Evolutionary conservation across 2,329 filamentous ascomycete species (phyloP).

Genomic region (Hypoxylon sp.): DNA sequence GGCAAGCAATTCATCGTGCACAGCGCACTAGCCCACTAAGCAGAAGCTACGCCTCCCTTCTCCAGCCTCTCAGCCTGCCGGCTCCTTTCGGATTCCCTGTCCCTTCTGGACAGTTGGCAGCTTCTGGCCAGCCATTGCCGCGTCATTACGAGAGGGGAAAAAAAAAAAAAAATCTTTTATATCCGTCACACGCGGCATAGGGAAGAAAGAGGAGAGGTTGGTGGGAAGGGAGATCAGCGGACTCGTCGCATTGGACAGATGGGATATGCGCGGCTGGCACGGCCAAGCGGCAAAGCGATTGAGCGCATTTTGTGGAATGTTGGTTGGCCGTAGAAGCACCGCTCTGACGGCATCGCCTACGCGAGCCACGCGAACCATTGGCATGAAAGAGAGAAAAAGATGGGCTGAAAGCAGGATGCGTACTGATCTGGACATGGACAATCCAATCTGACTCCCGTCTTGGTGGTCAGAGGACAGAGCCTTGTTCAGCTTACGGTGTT

Average conservation of each 20-base stretch:
- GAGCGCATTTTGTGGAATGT: neutral
- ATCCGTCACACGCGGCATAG: too few species aligned
- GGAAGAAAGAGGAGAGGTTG: neutral
- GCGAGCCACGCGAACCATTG: conserved; percentile 12
- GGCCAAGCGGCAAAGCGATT: neutral
- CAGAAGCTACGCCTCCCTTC: too few species aligned
- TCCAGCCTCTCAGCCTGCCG: too few species aligned
- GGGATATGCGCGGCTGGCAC: neutral
- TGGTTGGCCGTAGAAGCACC: neutral
- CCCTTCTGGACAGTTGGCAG: too few species aligned
- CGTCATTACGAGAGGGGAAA: neutral
- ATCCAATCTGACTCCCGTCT: conserved; percentile 1
- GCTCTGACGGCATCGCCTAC: conserved; percentile 7
- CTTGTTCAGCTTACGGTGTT: conserved; percentile 5
- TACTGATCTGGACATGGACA: conserved; percentile 2
- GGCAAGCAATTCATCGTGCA: too few species aligned
- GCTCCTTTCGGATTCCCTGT: too few species aligned
- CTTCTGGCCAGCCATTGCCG: too few species aligned
- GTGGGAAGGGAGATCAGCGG: neutral
- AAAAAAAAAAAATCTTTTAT: neutral
- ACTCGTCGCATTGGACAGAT: too few species aligned
- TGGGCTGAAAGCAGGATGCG: conserved; percentile 23
- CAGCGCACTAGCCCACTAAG: too few species aligned
- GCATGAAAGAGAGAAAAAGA: conserved; percentile 11
- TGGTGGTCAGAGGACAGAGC: conserved; percentile 3